phyloP scores from a whole-genome alignment of 2,329 filamentous ascomycete genomes.

The Aspergillus puulaauensis region DNA sequence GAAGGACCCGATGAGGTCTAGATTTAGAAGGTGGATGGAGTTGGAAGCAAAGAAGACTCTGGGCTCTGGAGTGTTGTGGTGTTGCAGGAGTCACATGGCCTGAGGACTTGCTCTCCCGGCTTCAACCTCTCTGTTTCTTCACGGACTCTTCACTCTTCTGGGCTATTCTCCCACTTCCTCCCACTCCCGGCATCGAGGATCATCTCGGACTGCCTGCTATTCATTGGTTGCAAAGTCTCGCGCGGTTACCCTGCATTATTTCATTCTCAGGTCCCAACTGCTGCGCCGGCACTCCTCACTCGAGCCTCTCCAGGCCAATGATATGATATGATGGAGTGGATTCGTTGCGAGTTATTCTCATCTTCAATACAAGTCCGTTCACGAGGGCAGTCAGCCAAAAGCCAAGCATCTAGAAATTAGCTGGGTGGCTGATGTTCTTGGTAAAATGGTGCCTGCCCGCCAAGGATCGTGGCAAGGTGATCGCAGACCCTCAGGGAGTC shows the following conservation, averaged over 20 bases:
- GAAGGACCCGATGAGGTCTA: neutral
- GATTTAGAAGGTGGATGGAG: neutral
- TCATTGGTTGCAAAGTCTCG: neutral
- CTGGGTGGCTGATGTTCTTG: constrained; percentile 2
- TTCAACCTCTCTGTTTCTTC: neutral
- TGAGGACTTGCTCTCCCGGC: neutral
- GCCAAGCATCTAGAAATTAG: neutral
- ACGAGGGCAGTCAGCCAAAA: too few relatives aligned
- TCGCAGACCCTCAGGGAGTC: neutral
- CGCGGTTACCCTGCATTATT: neutral
- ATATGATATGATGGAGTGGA: neutral
- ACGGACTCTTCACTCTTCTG: neutral
- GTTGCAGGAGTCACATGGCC: neutral
- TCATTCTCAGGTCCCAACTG: neutral
- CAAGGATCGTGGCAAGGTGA: constrained; percentile 1
- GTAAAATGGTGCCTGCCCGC: constrained; percentile 3
- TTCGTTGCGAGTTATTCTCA: neutral
- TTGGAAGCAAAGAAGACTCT: too few relatives aligned
- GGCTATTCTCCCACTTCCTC: neutral
- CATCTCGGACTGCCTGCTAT: neutral
- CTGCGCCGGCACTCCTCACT: neutral
- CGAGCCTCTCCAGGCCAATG: neutral
- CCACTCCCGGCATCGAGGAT: neutral
- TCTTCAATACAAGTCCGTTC: neutral
- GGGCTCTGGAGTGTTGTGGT: too few relatives aligned